A percentile compares a stretch with the other conserved stretches of the same genome.
Evolutionary conservation across 208 protist genomes (phyloP).

Genomic region (Herpetomonas samuelpessoai): DNA sequence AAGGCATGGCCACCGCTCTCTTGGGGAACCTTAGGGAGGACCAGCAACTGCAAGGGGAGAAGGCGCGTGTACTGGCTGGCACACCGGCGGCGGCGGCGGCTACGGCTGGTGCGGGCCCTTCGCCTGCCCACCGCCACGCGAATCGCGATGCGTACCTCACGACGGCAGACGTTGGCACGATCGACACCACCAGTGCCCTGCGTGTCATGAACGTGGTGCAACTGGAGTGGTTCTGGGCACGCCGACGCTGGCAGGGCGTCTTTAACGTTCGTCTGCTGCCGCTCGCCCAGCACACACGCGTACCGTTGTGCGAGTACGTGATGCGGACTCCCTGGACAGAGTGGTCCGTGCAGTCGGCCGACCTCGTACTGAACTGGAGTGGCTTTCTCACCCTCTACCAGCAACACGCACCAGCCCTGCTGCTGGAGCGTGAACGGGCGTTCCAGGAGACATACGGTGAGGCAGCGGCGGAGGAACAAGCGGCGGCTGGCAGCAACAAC

Average conservation of each 20-base stretch:
- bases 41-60: not conserved
- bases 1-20: not conserved
- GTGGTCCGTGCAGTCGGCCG: conserved; percentile 42
- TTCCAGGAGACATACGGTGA: not conserved
- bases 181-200: conserved; percentile 3
- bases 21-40: not conserved
- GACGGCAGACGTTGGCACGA: conserved; percentile 10
- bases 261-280: conserved; percentile 35
- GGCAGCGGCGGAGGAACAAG: not conserved
- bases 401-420: conserved; percentile 2
- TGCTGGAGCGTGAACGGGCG: not conserved
- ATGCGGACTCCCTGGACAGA: conserved; percentile 40
- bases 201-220: conserved; percentile 35
- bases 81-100: not conserved
- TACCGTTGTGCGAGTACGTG: conserved; percentile 41
- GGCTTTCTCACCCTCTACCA: conserved; percentile 40
- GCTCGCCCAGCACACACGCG: conserved; percentile 7
- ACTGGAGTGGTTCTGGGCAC: conserved; percentile 27
- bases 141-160: not conserved
- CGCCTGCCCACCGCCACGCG: not conserved
- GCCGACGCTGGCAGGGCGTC: conserved; percentile 21
- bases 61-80: not conserved
- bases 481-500: not conserved
- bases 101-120: not conserved
- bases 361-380: conserved; percentile 34